These are phyloP conservation scores for Pichia cabralensis DNA, from an alignment of 805 yeast species.

Conservation along the genomic window DNA sequence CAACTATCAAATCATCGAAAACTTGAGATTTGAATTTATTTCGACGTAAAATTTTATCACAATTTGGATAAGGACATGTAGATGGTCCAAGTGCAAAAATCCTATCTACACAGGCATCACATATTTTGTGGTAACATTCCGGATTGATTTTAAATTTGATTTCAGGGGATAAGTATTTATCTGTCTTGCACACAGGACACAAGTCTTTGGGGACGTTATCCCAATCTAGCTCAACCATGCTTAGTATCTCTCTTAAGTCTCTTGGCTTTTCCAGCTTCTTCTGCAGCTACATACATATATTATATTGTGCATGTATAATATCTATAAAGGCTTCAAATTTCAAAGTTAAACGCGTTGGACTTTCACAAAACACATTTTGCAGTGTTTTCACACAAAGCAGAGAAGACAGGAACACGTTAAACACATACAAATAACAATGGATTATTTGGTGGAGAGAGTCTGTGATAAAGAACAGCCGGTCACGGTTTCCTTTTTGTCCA, in stretches of 20 bases:
- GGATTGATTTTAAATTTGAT: slow-evolving; percentile 89
- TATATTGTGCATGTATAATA: no score
- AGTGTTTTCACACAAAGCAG: no score
- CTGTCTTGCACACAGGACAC: slow-evolving; percentile 97
- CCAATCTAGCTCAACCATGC: slow-evolving; percentile 28
- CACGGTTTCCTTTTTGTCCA: slow-evolving; percentile 16
- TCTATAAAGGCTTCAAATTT: no score
- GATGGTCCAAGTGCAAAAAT: slow-evolving; percentile 93
- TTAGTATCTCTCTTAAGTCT: no score
- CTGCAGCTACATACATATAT: no score
- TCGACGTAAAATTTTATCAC: slow-evolving; percentile 79
- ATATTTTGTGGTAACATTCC: slow-evolving; percentile 95
- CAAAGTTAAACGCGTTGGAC: no score
- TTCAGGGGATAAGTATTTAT: slow-evolving; percentile 85
- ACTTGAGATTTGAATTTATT: slow-evolving; percentile 86
- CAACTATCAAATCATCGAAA: slow-evolving; percentile 84
- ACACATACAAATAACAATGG: no score
- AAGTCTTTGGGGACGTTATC: slow-evolving; percentile 30
- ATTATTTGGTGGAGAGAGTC: no score
- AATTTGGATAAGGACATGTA: slow-evolving; percentile 88
- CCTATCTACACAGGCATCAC: slow-evolving; percentile 94
- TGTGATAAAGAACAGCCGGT: no score
- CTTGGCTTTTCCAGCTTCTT: no score
- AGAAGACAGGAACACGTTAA: no score
- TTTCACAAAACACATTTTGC: no score